Evolutionary conservation across 805 yeast genomes (phyloP).

Genomic region (Ogataea polymorpha): DNA sequence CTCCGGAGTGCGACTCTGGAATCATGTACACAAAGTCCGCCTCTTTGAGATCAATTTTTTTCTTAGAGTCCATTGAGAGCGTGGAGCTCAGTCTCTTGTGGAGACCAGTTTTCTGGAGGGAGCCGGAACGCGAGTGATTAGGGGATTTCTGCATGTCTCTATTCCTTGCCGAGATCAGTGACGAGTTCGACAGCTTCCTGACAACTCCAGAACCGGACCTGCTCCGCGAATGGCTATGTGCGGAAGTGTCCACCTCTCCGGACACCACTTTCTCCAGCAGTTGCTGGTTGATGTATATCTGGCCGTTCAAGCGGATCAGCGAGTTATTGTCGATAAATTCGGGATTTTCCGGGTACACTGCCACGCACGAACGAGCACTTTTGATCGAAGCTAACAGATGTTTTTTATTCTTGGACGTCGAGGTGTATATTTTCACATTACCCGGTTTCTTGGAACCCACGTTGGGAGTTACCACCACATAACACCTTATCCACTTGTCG

Average conservation of each 20-base stretch:
- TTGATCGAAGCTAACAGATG: constrained; percentile 49
- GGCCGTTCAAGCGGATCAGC: constrained; percentile 54
- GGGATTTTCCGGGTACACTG: constrained; percentile 59
- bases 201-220: constrained; percentile 28
- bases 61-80: constrained; percentile 26
- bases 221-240: constrained; percentile 19
- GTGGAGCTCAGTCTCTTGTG: constrained; percentile 27
- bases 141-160: constrained; percentile 13
- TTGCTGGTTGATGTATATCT: constrained; percentile 44
- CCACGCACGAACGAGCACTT: constrained; percentile 43
- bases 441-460: constrained; percentile 45
- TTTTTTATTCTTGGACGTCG: constrained; percentile 47
- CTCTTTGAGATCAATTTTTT: constrained; percentile 21
- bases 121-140: constrained; percentile 20
- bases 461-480: constrained; percentile 44
- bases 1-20: constrained; percentile 73
- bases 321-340: constrained; percentile 57
- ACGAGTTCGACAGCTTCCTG: constrained; percentile 30
- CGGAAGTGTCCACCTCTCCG: constrained; percentile 23
- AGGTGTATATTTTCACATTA: constrained; percentile 49
- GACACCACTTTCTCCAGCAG: constrained; percentile 23
- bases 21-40: constrained; percentile 38
- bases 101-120: constrained; percentile 1
- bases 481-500: constrained; percentile 58
- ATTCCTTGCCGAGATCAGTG: constrained; percentile 20